Percentiles rank a stretch among this genome's conserved stretches.
phyloP scores from a whole-genome alignment of 805 yeast genomes.

The Millerozyma miso region DNA sequence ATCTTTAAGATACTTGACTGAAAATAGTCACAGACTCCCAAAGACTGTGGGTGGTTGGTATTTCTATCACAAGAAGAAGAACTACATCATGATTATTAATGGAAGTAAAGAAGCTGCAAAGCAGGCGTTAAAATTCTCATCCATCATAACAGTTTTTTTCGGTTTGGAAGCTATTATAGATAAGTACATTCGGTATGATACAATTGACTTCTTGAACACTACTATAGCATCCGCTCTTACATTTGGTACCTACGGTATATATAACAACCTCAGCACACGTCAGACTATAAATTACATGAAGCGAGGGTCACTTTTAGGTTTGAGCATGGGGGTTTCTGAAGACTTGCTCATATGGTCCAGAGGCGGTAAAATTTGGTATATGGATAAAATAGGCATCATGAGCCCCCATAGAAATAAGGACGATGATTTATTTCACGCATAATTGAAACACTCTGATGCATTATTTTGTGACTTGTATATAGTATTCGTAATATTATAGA shows the following conservation, averaged over 20 bases:
- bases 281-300: conserved; percentile 42
- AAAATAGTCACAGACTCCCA: conserved; percentile 81
- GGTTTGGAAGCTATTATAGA: conserved; percentile 64
- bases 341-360: conserved; percentile 55
- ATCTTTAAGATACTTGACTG: conserved; percentile 62
- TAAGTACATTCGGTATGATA: conserved; percentile 36
- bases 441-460: not conserved
- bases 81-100: conserved; percentile 61
- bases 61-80: conserved; percentile 78
- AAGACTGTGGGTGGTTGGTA: conserved; percentile 80
- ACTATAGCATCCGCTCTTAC: conserved; percentile 49
- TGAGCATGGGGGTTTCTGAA: conserved; percentile 59
- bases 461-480: conserved; percentile 3
- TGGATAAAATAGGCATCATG: conserved; percentile 25
- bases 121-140: conserved; percentile 32
- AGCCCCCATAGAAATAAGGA: conserved; percentile 9
- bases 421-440: conserved; percentile 3
- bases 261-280: conserved; percentile 36
- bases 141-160: conserved; percentile 48
- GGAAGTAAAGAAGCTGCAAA: conserved; percentile 49
- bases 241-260: conserved; percentile 50
- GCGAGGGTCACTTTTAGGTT: conserved; percentile 57
- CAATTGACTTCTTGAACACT: conserved; percentile 60
- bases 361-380: conserved; percentile 68
- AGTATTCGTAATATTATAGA: too few relatives aligned